Evolutionary conservation across 352 stramenopile genomes (phyloP), one percentile per base, ranked within the genome.

Genomic region (Globisporangium barbulae): DNA sequence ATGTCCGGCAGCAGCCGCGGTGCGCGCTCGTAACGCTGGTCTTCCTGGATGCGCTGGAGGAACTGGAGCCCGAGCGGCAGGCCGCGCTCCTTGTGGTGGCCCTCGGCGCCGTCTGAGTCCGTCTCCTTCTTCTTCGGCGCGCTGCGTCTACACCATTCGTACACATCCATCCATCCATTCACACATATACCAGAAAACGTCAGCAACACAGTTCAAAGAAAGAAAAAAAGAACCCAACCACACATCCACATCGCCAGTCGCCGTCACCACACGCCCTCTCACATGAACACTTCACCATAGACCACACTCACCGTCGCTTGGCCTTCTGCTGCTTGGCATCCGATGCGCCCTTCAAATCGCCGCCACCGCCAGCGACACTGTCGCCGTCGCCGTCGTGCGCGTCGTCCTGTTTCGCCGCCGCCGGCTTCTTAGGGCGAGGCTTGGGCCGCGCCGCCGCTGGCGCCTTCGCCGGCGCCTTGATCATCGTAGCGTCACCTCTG

Each of bases 1-100:
- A 90, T 82, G 5, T 88, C 77, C 0, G 83, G 83, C 53, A 91
- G 61, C 21, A 84, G 61, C 44, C 80, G 73, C 39, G 77, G 75
- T 33, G 73, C 70, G 30, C 69, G 73, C 57, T 81, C 67, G 65
- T 91, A 90, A 44, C 62, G 67, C 37, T 72, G 64, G 15, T 74
- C 70, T 30, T 80, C 58, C 19, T 79, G 63, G 21, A 69, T 25
- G 48, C 67, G 68, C 55, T 85, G 76, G 56, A 74, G 64, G 25
- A 72, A 44, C 39, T 73, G 63, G 53, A 83, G 59, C 49, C 61
- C 70, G 4, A 69, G 42, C 55, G 70, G 41, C 53, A 65, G 54
- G 66, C 52, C 56, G 68, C 35, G 22, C 50, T 60, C 31, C 47
- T 42, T 49, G n/a, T 75, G 50, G 52, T 41, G 35, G 35, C 68